Evolutionary conservation across 371 early-diverging fungal species (phyloP).

Genomic region (Actinomortierella ambigua): DNA sequence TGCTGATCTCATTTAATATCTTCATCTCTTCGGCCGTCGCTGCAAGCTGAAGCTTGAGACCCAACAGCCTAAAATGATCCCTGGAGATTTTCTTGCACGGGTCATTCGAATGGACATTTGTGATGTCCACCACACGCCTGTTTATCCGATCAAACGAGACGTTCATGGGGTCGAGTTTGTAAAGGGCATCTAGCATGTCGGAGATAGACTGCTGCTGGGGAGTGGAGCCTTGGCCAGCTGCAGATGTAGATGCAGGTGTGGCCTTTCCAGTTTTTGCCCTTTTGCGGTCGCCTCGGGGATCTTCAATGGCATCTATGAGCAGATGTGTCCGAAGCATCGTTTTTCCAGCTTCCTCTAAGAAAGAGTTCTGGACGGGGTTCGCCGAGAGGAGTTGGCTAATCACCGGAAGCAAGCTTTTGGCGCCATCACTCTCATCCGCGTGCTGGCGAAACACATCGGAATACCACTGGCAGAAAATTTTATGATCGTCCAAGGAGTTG

Average conservation of each 20-base stretch:
- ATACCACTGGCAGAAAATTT: too few relatives aligned
- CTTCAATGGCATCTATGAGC: not conserved
- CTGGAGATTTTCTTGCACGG: not conserved
- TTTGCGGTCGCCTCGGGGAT: slow-evolving; percentile 1
- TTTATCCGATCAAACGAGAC: not conserved
- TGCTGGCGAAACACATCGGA: not conserved
- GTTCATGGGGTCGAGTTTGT: not conserved
- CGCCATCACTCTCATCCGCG: not conserved
- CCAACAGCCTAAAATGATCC: not conserved
- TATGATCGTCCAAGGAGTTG: too few relatives aligned
- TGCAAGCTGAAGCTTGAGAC: not conserved
- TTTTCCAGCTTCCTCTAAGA: slow-evolving; percentile 1
- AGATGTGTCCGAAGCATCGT: not conserved
- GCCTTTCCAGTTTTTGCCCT: not conserved
- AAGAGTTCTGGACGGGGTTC: not conserved
- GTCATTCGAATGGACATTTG: not conserved
- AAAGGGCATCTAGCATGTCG: not conserved
- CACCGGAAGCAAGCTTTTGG: slow-evolving; percentile 1
- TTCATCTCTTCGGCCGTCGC: not conserved
- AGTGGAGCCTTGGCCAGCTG: not conserved
- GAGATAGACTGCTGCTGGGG: not conserved
- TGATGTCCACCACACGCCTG: slow-evolving; percentile 4
- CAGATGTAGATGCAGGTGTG: not conserved
- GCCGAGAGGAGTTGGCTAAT: not conserved
- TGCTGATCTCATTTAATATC: not conserved